Evolutionary conservation across 805 yeast species (phyloP), one percentile per base, ranked within the genome.

Genomic region (Zygosaccharomyces bailii): DNA sequence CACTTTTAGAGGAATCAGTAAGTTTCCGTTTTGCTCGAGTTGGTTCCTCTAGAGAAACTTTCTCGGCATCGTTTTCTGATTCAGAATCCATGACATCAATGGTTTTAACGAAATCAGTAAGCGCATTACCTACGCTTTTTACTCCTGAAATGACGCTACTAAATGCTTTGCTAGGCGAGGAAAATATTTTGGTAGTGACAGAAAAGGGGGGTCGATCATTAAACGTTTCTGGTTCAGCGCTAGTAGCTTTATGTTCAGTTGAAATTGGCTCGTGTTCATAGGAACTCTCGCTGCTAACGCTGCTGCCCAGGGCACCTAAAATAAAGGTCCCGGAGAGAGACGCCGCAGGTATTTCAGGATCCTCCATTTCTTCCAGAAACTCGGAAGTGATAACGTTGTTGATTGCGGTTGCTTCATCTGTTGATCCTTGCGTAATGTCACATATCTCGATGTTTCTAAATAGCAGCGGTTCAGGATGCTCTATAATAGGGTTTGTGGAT

Each of bases 121-220:
- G 56, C 9, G 43, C 45, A 33, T 39, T 37, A 13, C 49, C 51
- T 1, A 53, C 50, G 14, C 44, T 45, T 34, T 42, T 52, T 14
- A 55, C 41, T 2, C 57, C 51, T 17, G 46, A 42, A 5, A 44
- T 27, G 7, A 55, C 31, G 8, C 48, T 29, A 6, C 32, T 35
- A 9, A 51, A 24, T 9, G 49, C 57, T 10, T 45, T 49, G 11
- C 40, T 31, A 4, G 59, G 57, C 3, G 57, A 51, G 4, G 51
- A 42, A 4, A 55, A 27, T 7, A 47, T 23, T 25, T 33, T 41
- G 17, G 27, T 16, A 4, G 43, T 42, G 16, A 37, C 14, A 3
- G 40, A 37, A n/a, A 11, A 4, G 9, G 40, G 23, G 25, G 9
- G 40, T 16, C 17, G 32, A 7, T 25, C 32, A 37, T 14, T 17